Conservation (phyloP, 1,139 yeast genomes). For the Waltiozyma sp. region DNA sequence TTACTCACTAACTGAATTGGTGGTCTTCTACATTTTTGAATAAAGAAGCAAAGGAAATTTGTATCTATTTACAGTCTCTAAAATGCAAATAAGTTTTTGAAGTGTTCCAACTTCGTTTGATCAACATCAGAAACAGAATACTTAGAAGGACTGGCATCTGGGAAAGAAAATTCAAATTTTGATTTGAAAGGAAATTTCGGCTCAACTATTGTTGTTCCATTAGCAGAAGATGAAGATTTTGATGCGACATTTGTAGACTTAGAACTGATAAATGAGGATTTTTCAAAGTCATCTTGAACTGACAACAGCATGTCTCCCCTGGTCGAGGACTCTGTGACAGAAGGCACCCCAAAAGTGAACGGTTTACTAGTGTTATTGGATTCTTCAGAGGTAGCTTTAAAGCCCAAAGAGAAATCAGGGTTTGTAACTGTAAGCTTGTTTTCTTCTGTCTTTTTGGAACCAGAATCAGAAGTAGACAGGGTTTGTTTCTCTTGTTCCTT, state of each 20-base stretch:
- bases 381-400: background rate
- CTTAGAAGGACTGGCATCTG: conserved; percentile 10
- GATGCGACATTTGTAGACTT: too few relatives aligned
- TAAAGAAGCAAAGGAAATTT: too few relatives aligned
- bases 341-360: too few relatives aligned
- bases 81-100: conserved; percentile 12
- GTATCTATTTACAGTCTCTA: background rate
- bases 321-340: too few relatives aligned
- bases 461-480: too few relatives aligned
- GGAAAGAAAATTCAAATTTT: conserved; percentile 10
- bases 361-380: background rate
- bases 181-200: background rate
- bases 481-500: background rate
- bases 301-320: too few relatives aligned
- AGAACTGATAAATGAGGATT: too few relatives aligned
- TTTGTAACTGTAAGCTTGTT: background rate
- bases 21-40: too few relatives aligned
- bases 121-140: conserved; percentile 12
- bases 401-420: conserved; percentile 1
- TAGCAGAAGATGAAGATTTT: too few relatives aligned
- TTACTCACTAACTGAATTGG: too few relatives aligned
- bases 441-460: background rate
- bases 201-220: too few relatives aligned
- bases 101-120: conserved; percentile 10
- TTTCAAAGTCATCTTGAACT: too few relatives aligned